These are phyloP conservation scores for Scedosporium apiospermum DNA, from an alignment of 2,329 filamentous ascomycete species.

Conservation along the genomic window DNA sequence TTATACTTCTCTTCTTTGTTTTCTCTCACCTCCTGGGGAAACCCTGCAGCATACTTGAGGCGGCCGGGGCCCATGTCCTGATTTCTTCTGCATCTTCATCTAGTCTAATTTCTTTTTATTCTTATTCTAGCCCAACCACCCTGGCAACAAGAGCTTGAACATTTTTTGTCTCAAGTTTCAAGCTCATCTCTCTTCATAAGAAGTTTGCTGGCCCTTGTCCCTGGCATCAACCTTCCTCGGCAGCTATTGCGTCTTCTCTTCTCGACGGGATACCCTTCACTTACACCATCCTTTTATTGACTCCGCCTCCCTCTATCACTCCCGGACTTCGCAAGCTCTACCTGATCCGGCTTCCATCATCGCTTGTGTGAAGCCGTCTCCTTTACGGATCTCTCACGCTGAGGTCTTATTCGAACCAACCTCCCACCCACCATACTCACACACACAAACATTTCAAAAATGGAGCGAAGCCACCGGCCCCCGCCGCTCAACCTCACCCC, in stretches of 20 bases:
- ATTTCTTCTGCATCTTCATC: not conserved
- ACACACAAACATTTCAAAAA: slow-evolving; percentile 10
- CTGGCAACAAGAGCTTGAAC: not conserved
- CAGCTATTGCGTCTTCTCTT: no score
- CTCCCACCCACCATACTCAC: not conserved
- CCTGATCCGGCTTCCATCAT: no score
- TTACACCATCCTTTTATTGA: no score
- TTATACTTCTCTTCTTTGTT: not conserved
- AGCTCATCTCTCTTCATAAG: not conserved
- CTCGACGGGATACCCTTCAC: no score
- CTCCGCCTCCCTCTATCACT: no score
- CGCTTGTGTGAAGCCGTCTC: no score
- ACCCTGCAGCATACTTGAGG: not conserved
- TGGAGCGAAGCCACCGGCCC: slow-evolving; percentile 20
- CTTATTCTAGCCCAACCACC: not conserved
- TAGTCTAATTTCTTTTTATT: not conserved
- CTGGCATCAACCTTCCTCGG: no score
- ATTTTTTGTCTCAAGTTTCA: not conserved
- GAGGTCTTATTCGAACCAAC: not conserved
- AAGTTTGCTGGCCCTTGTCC: not conserved
- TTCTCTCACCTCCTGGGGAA: not conserved
- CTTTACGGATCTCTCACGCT: not conserved
- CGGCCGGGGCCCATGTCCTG: not conserved
- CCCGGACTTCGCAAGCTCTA: no score
- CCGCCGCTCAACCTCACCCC: slow-evolving; percentile 23